Base-by-base conservation (phyloP, 1,284 basidiomycete genomes). In the Megacollybia platyphylla region DNA sequence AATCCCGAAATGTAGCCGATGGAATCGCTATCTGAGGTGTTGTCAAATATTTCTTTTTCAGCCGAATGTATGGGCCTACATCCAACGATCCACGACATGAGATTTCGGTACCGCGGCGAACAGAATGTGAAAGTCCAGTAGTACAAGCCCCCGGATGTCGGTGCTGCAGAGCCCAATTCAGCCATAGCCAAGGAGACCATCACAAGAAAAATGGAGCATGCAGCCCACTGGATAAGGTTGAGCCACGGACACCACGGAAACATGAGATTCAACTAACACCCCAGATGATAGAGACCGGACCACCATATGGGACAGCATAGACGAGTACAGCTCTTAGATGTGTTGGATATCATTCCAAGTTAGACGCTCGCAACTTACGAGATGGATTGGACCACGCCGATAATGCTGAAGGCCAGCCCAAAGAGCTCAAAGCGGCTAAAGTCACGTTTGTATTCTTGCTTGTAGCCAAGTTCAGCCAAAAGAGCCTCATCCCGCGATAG, bases 251-350 rank as follows among this genome's bases (percentile, higher is more conserved):
- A 10, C 7, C n/a, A 39, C 5, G 11, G 8, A 9, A 32, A 18
- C 5, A 18, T 30, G 17, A 18, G n/a, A 4, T 5, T 2, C 10
- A 4, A 53, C 63, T 48, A 46, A 64, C 64, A 27, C 65, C 65
- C 65, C 73, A 76, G 8, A 76, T 67, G 71, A 77, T 72, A 17
- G 66, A 61, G 1, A 68, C 60, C 0, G 71, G 65, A 0, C 73
- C 73, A 7, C 73, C 74, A 56, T 74, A 70, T 0, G 71, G 71
- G 10, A 74, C 53, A 9, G 71, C 65, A 53, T 71, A 75, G 34
- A 70, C 34, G 3, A 49, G 45, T 8, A 49, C 45, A 6, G 47
- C 44, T 3, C 47, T 49, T 9, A 18, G 31, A n/a, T 34, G 7
- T 24, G 20, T 24, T 24, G 20, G 20, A 2, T 24, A 5, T 24